A percentile compares a stretch with the other conserved stretches of the same genome.
These are phyloP conservation scores for Metrosideros polymorpha DNA, from an alignment of 441 rosid genomes.

Conservation along the genomic window DNA sequence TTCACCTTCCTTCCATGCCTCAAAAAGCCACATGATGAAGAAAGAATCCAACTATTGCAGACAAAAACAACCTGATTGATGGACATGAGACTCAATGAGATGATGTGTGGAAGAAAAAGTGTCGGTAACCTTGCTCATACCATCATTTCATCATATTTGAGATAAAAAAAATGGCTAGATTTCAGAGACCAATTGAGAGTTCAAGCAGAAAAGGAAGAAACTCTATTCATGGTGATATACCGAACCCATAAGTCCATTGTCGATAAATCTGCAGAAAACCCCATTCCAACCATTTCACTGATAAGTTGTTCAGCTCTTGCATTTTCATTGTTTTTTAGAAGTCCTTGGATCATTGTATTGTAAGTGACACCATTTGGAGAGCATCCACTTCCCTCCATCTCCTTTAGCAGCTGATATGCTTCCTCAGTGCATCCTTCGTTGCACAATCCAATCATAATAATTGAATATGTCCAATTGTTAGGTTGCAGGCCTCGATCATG, in stretches of 20 bases:
- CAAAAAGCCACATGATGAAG: background rate
- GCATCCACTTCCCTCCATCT: slow-evolving; percentile 19
- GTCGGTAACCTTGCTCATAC: background rate
- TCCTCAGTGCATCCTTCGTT: background rate
- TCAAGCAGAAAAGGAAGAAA: background rate
- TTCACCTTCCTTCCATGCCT: background rate
- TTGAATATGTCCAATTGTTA: background rate
- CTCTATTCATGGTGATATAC: background rate
- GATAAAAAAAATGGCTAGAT: background rate
- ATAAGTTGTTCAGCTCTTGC: background rate
- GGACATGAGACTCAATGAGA: background rate
- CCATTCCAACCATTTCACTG: background rate
- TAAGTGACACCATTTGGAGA: background rate
- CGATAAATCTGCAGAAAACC: slow-evolving; percentile 3
- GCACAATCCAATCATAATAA: slow-evolving; percentile 12
- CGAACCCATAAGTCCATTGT: background rate
- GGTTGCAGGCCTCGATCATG: slow-evolving; percentile 6
- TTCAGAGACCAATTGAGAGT: background rate
- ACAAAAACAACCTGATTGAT: background rate
- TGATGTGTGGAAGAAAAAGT: background rate
- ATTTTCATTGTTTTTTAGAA: background rate
- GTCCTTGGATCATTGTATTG: slow-evolving; percentile 9
- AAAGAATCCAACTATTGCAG: background rate
- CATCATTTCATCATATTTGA: background rate
- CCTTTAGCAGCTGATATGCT: slow-evolving; percentile 11